Conservation (phyloP, 2,329 filamentous ascomycete genomes). For the Fusarium praegraminearum region DNA sequence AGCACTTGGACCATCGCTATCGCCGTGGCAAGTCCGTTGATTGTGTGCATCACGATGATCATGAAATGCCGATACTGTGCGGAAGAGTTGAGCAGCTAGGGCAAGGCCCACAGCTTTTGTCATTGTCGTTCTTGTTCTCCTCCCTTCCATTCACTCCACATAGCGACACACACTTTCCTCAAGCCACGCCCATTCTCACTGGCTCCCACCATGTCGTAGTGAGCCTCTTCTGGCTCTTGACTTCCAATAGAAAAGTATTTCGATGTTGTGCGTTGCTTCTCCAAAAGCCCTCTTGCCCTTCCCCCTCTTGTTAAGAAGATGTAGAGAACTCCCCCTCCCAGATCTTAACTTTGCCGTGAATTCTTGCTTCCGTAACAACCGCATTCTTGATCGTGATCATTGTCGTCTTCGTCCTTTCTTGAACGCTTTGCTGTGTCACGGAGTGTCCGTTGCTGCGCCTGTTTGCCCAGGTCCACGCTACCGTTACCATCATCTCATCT, state of each 20-base stretch:
- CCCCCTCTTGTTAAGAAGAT: conserved; percentile 31
- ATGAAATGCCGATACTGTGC: conserved; percentile 40
- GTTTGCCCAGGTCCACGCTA: conserved; percentile 41
- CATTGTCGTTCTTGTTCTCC: conserved; percentile 46
- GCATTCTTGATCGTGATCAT: conserved; percentile 16
- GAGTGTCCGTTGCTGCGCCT: conserved; percentile 45
- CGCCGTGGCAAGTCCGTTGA: conserved; percentile 25
- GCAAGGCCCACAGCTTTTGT: conserved; percentile 44
- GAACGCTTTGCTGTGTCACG: conserved; percentile 42
- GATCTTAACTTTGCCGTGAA: conserved; percentile 24
- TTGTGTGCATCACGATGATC: conserved; percentile 20
- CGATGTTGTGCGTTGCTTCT: conserved; percentile 45
- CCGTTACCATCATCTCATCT: conserved; percentile 47
- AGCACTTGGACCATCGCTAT: conserved; percentile 31
- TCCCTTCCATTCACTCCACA: conserved; percentile 50
- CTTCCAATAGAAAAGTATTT: conserved; percentile 40
- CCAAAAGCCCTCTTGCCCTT: conserved; percentile 39
- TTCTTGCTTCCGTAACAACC: conserved; percentile 20
- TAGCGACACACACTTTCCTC: conserved; percentile 41
- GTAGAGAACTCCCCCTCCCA: conserved; percentile 24
- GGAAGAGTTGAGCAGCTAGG: conserved; percentile 36
- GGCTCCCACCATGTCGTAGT: conserved; percentile 37
- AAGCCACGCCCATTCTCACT: conserved; percentile 40
- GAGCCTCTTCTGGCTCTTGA: conserved; percentile 34
- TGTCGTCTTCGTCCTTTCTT: conserved; percentile 31